Conservation (phyloP, 345 rosid genomes). For the Pugionium cornutum region DNA sequence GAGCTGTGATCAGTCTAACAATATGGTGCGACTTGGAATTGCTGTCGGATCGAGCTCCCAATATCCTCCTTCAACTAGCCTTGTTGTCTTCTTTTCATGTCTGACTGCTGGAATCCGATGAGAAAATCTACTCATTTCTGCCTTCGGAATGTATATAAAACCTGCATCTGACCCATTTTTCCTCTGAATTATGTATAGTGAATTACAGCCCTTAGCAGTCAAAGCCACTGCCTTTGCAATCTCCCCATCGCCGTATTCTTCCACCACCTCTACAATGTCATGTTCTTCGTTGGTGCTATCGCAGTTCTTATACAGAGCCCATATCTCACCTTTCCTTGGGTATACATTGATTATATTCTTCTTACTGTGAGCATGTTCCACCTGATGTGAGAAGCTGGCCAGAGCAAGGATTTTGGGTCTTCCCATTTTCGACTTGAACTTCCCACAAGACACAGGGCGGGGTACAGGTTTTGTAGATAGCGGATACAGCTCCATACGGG, state of each 20-base stretch:
- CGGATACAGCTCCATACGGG: conserved; percentile 35
- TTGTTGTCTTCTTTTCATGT: conserved; percentile 31
- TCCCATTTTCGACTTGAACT: conserved; percentile 38
- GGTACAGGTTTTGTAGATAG: conserved; percentile 21
- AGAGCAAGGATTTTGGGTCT: conserved; percentile 28
- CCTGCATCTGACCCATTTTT: conserved; percentile 36
- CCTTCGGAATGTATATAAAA: conserved; percentile 39
- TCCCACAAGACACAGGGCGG: conserved; percentile 48
- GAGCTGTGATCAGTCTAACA: conserved; percentile 25
- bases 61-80: conserved; percentile 19
- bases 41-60: conserved; percentile 60
- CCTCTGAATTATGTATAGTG: conserved; percentile 40
- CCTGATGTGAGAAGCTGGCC: conserved; percentile 48
- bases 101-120: conserved; percentile 55
- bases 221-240: conserved; percentile 41
- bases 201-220: conserved; percentile 30
- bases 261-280: conserved; percentile 56
- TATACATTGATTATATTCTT: conserved; percentile 38
- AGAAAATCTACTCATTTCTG: conserved; percentile 51
- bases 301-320: conserved; percentile 54
- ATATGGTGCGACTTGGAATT: conserved; percentile 40
- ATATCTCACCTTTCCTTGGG: conserved; percentile 60
- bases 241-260: conserved; percentile 34
- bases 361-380: conserved; percentile 24
- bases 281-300: conserved; percentile 39